Base-by-base conservation (phyloP, 306 rosid species). In the Mucuna pruriens region DNA sequence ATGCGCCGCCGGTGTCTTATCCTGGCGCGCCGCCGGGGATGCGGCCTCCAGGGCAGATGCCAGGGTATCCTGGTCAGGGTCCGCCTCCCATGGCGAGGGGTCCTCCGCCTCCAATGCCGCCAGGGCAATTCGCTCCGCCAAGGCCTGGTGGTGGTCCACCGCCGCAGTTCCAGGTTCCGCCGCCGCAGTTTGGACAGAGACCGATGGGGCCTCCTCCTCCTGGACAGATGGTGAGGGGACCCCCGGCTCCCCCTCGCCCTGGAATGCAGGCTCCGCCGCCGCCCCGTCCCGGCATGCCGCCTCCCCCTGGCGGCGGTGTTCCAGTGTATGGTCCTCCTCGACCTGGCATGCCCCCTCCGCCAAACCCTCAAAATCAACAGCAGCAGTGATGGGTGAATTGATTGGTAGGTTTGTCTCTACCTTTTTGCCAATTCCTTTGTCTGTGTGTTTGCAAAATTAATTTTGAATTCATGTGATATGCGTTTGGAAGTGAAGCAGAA, bases 151-250 rank as follows among this genome's bases (percentile, higher is more conserved):
- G 97, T 9, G 94, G 94, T 4, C 84, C 29, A 6, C 97, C 94
- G 0, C 95, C 91, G 0, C 99, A 73, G 51, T 95, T 64, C 81
- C 73, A 69, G 0, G 85, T 61, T 15, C 94, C 97, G 7, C 97
- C 92, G 0, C 94, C 91, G 9, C 97, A 96, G 83, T 96, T 69
- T 81, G 98, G 90, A 5, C 99, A 96, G 89, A 86, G 99, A 36
- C 99, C 99, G 0, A 93, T 96, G 98, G 99, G 99, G 2, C 97
- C 98, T 7, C 99, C 99, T 0, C 99, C 99, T 6, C 94, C 98
- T 2, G 98, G 98, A 25, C 97, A 90, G 88, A 92, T 96, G 97
- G 85, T 93, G 77, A 90, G 99, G 80, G 99, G 99, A 3, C 98
- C 98, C 6, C 98, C 94, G 0, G 86, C 90, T 44, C 98, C 97